phyloP scores from a whole-genome alignment of 2,329 filamentous ascomycete genomes.

The Aspergillus versicolor region DNA sequence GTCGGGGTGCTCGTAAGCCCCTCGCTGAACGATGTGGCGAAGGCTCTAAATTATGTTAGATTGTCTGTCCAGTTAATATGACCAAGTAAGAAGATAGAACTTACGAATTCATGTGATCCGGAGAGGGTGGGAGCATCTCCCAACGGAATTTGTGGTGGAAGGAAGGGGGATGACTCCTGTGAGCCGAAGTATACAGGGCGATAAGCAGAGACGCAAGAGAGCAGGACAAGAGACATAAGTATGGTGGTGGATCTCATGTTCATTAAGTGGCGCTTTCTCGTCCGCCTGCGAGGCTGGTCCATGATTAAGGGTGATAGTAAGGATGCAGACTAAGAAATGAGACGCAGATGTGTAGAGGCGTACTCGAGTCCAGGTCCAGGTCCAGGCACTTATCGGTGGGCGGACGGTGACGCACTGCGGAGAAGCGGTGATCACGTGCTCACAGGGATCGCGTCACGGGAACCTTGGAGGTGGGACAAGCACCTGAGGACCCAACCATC shows the following conservation, averaged over 20 bases:
- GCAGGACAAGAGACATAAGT: slow-evolving; percentile 23
- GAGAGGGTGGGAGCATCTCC: slow-evolving; percentile 19
- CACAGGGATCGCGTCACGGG: not conserved
- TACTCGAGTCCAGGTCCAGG: not conserved
- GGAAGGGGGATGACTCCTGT: slow-evolving; percentile 26
- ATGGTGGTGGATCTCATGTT: slow-evolving; percentile 17
- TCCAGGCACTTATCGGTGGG: not conserved
- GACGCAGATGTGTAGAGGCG: not conserved
- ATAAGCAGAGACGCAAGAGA: slow-evolving; percentile 24
- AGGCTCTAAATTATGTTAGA: slow-evolving; percentile 46
- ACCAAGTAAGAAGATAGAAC: slow-evolving; percentile 2
- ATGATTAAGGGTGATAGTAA: slow-evolving; percentile 22
- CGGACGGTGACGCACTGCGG: slow-evolving; percentile 11
- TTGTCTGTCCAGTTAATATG: not conserved
- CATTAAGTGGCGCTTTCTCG: slow-evolving; percentile 16
- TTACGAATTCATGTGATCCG: slow-evolving; percentile 39
- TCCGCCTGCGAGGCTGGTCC: slow-evolving; percentile 17
- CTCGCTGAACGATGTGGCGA: slow-evolving; percentile 90
- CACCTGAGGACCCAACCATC: not conserved
- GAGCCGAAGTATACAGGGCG: slow-evolving; percentile 25
- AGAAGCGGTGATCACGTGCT: slow-evolving; percentile 4
- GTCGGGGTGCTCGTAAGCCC: slow-evolving; percentile 72
- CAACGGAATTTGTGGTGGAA: slow-evolving; percentile 36
- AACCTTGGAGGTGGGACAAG: not conserved
- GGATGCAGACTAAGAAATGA: slow-evolving; percentile 14